Percentiles rank a stretch among this genome's conserved stretches.
Evolutionary conservation across 768 basidiomycete species (phyloP).

Genomic region (Macrocybe gigantea): DNA sequence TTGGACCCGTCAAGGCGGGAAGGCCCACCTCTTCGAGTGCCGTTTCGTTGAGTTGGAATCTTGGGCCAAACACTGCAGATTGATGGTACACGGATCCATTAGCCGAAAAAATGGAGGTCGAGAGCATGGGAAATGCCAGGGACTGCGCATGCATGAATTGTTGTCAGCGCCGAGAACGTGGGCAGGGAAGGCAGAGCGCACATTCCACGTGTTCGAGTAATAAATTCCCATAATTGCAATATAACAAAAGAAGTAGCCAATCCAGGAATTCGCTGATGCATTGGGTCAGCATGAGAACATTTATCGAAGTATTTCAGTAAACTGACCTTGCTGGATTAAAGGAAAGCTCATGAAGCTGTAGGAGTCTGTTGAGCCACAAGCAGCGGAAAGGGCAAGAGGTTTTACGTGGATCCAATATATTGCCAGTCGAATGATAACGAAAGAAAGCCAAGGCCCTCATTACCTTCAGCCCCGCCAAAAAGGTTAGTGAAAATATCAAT

Average conservation of each 20-base stretch:
- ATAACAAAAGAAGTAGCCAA: slow-evolving; percentile 49
- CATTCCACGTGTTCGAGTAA: slow-evolving; percentile 60
- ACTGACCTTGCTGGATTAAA: slow-evolving; percentile 47
- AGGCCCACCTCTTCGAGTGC: slow-evolving; percentile 45
- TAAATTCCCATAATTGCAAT: slow-evolving; percentile 49
- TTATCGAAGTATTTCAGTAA: not conserved
- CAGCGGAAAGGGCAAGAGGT: not conserved
- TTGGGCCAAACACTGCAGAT: slow-evolving; percentile 43
- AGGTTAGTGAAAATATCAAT: slow-evolving; percentile 51
- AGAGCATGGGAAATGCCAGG: slow-evolving; percentile 51
- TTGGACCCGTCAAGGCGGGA: slow-evolving; percentile 45
- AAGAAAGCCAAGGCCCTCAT: slow-evolving; percentile 61
- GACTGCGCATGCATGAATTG: slow-evolving; percentile 25
- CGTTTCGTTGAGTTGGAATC: slow-evolving; percentile 48
- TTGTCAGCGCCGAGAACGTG: not conserved
- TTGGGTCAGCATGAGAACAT: not conserved
- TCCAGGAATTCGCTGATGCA: slow-evolving; percentile 46
- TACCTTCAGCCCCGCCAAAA: slow-evolving; percentile 62
- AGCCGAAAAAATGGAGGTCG: slow-evolving; percentile 47
- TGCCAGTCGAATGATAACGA: slow-evolving; percentile 68
- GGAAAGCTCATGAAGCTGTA: slow-evolving; percentile 46
- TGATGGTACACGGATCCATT: slow-evolving; percentile 55
- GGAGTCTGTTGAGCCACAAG: not conserved
- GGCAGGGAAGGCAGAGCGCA: slow-evolving; percentile 9
- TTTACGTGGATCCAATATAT: slow-evolving; percentile 45